These are phyloP conservation scores for Akanthomyces lecanii DNA, from an alignment of 2,329 filamentous ascomycete genomes.

Conservation along the genomic window DNA sequence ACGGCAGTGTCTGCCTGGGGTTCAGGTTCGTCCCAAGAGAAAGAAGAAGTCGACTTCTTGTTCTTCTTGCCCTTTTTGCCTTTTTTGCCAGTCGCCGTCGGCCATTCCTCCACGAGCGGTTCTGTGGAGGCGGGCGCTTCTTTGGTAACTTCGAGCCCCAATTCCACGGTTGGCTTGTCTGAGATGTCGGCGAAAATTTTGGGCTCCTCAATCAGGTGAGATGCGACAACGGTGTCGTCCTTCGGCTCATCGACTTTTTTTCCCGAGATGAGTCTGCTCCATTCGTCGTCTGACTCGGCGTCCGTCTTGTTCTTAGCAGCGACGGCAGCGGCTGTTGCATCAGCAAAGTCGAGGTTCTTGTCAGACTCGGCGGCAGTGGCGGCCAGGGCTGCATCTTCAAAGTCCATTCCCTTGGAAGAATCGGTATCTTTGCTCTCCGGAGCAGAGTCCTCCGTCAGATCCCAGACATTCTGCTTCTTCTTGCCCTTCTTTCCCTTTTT, in stretches of 20 bases:
- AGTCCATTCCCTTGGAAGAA: neutral
- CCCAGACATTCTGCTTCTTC: conserved; percentile 21
- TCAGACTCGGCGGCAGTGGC: neutral
- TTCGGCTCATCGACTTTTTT: conserved; percentile 19
- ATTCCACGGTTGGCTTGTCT: neutral
- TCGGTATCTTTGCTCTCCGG: neutral
- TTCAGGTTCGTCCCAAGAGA: neutral
- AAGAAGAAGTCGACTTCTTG: conserved; percentile 14
- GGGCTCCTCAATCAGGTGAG: conserved; percentile 6
- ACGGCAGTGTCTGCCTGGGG: neutral
- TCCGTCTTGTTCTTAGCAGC: neutral
- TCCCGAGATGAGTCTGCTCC: conserved; percentile 15
- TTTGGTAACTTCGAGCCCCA: conserved; percentile 26
- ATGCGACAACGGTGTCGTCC: neutral
- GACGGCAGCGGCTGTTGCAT: neutral
- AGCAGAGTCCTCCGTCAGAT: conserved; percentile 14
- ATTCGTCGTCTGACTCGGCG: conserved; percentile 15
- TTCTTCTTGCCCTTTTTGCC: conserved; percentile 31
- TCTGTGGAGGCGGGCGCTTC: conserved; percentile 9
- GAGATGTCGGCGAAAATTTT: neutral
- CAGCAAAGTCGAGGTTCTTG: neutral
- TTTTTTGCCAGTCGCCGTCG: conserved; percentile 19
- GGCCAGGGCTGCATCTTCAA: neutral
- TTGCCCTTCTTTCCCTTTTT: conserved; percentile 35
- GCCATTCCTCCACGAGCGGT: conserved; percentile 1